Conservation (phyloP, 2,329 filamentous ascomycete species). For the Calonectria ilicicola region DNA sequence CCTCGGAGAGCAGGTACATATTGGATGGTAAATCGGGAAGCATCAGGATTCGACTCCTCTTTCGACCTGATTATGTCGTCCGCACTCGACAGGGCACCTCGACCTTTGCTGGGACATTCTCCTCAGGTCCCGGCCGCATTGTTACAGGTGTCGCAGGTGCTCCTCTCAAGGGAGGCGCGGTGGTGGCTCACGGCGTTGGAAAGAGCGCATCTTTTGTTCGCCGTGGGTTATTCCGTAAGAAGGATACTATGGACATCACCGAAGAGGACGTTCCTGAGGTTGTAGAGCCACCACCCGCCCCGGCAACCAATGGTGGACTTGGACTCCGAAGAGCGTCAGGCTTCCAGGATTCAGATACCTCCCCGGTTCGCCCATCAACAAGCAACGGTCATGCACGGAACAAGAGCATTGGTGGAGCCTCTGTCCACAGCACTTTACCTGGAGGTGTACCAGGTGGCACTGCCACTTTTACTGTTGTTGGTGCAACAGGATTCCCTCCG, state of each 20-base stretch:
- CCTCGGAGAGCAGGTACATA: slow-evolving; percentile 78
- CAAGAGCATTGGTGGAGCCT: slow-evolving; percentile 73
- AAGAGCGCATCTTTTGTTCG: slow-evolving; percentile 93
- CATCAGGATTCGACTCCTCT: slow-evolving; percentile 85
- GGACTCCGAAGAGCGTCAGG: slow-evolving; percentile 57
- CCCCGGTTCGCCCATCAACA: slow-evolving; percentile 36
- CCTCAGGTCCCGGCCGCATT: slow-evolving; percentile 85
- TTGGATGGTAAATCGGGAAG: slow-evolving; percentile 92
- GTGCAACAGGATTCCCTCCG: slow-evolving; percentile 81
- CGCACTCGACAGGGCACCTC: slow-evolving; percentile 89
- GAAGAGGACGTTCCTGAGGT: slow-evolving; percentile 60
- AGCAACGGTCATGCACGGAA: slow-evolving; percentile 61
- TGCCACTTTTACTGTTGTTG: slow-evolving; percentile 83
- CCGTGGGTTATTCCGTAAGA: slow-evolving; percentile 82
- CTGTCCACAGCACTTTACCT: slow-evolving; percentile 72
- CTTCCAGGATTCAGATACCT: slow-evolving; percentile 48
- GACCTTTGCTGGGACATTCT: slow-evolving; percentile 93
- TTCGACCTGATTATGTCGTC: slow-evolving; percentile 92
- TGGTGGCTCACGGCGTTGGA: slow-evolving; percentile 84
- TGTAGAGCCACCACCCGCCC: slow-evolving; percentile 51
- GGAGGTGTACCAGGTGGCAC: slow-evolving; percentile 75
- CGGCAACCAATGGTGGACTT: slow-evolving; percentile 52
- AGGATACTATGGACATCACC: slow-evolving; percentile 70
- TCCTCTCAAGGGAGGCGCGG: slow-evolving; percentile 92
- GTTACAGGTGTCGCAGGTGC: slow-evolving; percentile 84